Base-by-base conservation (phyloP, 2,329 filamentous ascomycete species). In the Exophiala aquamarina region DNA sequence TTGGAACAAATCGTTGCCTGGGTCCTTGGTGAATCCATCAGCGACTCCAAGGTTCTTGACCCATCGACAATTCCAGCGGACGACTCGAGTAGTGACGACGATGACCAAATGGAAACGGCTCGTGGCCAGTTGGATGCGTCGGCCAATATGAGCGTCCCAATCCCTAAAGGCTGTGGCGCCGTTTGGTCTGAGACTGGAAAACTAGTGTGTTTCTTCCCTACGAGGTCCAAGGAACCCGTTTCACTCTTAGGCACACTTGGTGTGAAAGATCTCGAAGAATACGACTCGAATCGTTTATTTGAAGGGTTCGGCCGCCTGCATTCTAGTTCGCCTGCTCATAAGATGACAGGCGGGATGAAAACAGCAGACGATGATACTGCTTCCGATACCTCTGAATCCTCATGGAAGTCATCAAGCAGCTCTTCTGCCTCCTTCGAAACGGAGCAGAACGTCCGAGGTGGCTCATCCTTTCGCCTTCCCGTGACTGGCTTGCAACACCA, bases 61-160 rank as follows among this genome's bases (percentile, higher is more conserved):
- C 65, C 71, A 11, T 54, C 69, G 46, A 64, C 71, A 40, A 45
- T 74, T 29, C 71, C 67, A 21, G 86, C 87, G 47, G 89, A 93
- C 55, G 92, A 88, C 56, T 96, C 89, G 3, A 94, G 87, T 59
- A 86, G 89, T 53, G 86, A 89, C 50, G 87, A 91, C 55, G 88
- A 91, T 47, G 68, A 71, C 48, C 60, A 62, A 34, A 29, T 58
- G 20, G 54, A 55, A 4, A 46, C 59, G 54, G 41, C 57, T 44
- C 40, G 52, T 58, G 26, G 65, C 18, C 46, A 49, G 19, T 35
- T 57, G 7, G 55, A 54, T 62, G 63, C 73, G 44, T 66, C 68
- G 13, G 65, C 81, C 69, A 82, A 83, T 62, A 75, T 80, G 41
- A 83, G 82, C 60, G 79, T 85, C 3, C 83, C 83, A 4, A 66